These are phyloP conservation scores for Colletotrichum magnum DNA, from an alignment of 2,329 filamentous ascomycete species.

Conservation along the genomic window DNA sequence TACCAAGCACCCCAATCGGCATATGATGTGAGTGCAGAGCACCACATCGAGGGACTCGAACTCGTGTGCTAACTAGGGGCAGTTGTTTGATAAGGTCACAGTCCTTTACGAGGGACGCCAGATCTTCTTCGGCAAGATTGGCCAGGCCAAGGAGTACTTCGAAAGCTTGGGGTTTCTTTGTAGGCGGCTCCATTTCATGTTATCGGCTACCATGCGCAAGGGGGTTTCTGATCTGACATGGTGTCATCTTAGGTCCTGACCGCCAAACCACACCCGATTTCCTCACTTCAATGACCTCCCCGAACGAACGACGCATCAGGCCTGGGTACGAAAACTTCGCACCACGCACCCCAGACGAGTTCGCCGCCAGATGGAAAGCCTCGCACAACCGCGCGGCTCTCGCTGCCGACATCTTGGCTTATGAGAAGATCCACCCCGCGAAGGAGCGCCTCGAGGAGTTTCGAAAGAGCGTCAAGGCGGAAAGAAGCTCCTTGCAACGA, in stretches of 20 bases:
- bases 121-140: slow-evolving; percentile 74
- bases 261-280: slow-evolving; percentile 79
- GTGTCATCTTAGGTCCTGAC: slow-evolving; percentile 44
- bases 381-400: slow-evolving; percentile 23
- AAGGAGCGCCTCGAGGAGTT: slow-evolving; percentile 39
- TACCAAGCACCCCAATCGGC: slow-evolving; percentile 44
- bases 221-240: neutral
- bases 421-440: slow-evolving; percentile 23
- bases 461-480: slow-evolving; percentile 31
- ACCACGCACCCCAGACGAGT: slow-evolving; percentile 72
- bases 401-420: slow-evolving; percentile 9
- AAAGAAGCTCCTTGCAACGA: slow-evolving; percentile 66
- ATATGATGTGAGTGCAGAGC: slow-evolving; percentile 36
- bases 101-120: slow-evolving; percentile 68
- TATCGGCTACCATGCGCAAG: no score
- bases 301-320: slow-evolving; percentile 73
- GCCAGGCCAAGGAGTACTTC: slow-evolving; percentile 73
- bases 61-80: neutral
- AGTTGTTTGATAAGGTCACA: slow-evolving; percentile 68
- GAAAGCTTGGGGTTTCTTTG: slow-evolving; percentile 68
- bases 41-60: accelerated
- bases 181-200: neutral
- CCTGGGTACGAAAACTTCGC: slow-evolving; percentile 63
- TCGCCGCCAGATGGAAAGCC: slow-evolving; percentile 48
- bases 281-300: slow-evolving; percentile 77